Percentiles rank a stretch among this genome's conserved stretches.
Evolutionary conservation across 192 early-diverging fungal species (phyloP).

Genomic region (Umbelopsis ramanniana): DNA sequence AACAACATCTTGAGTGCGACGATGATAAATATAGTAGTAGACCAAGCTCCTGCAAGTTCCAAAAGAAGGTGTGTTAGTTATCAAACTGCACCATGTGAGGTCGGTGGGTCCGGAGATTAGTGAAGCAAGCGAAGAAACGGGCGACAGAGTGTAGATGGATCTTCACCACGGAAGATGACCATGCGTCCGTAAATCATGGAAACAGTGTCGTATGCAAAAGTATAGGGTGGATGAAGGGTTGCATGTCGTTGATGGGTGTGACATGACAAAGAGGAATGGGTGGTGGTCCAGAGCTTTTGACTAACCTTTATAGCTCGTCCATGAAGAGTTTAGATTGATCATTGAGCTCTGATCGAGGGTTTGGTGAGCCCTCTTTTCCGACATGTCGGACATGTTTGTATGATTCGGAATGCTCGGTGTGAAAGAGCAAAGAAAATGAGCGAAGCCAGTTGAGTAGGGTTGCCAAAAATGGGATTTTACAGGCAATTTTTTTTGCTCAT

Average conservation of each 20-base stretch:
- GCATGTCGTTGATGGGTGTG: too few relatives aligned
- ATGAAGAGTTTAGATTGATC: slow-evolving; percentile 65
- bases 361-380: slow-evolving; percentile 17
- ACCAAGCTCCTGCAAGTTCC: slow-evolving; percentile 81
- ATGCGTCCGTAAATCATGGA: too few relatives aligned
- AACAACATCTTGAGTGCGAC: slow-evolving; percentile 77
- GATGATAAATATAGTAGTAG: slow-evolving; percentile 86
- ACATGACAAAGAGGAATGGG: too few relatives aligned
- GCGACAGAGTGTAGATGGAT: not conserved
- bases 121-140: not conserved
- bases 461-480: not conserved
- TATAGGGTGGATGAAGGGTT: too few relatives aligned
- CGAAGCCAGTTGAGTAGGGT: not conserved
- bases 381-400: slow-evolving; percentile 9
- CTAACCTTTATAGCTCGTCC: slow-evolving; percentile 65
- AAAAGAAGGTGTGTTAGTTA: too few relatives aligned
- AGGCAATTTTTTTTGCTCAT: not conserved
- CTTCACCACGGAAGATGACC: too few relatives aligned
- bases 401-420: not conserved
- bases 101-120: slow-evolving; percentile 1
- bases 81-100: too few relatives aligned
- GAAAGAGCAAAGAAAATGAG: not conserved
- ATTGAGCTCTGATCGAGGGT: slow-evolving; percentile 57
- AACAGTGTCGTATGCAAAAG: too few relatives aligned
- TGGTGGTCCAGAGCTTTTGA: not conserved